Evolutionary conservation across 306 rosid species (phyloP), one percentile per base, ranked within the genome.

Genomic region (Urtica urens): DNA sequence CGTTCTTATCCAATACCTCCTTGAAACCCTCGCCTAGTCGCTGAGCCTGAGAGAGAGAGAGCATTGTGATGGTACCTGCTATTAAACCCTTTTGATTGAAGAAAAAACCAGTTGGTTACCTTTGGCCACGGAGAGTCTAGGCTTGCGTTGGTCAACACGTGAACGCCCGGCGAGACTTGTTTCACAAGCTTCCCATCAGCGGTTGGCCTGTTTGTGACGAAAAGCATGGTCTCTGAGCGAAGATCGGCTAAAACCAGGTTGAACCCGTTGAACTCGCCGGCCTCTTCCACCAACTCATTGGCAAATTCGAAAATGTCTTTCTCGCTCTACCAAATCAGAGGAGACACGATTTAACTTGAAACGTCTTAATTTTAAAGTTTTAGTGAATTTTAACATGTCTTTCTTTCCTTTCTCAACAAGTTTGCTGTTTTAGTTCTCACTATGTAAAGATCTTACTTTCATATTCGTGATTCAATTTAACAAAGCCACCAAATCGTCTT

Each of bases 71-170:
- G n/a, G n/a, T n/a, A n/a, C n/a, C n/a, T n/a, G n/a, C n/a, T n/a
- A n/a, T n/a, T n/a, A n/a, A n/a, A n/a, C n/a, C n/a, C n/a, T 31
- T 31, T 31, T 31, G 7, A 13, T 31, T 31, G 37, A 31, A 8
- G 13, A 31, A 13, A 35, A 35, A 35, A 13, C 28, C 37, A 20
- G 6, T n/a, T n/a, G n/a, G n/a, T n/a, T n/a, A 78, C 97, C 95
- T 88, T 88, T 29, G 83, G 82, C 95, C 95, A 88, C 40, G 93
- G 75, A 53, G 80, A 56, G 23, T 88, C 82, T 2, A 88, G 69
- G 14, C 54, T 46, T 59, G 87, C 82, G 72, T 88, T 88, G 19
- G 95, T 57, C 72, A 88, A 51, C 21, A 81, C 93, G 46, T 88
- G 97, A 72, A 84, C 66, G 35, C 97, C 97, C 31, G 93, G 82